Percentiles rank a stretch among this genome's conserved stretches.
Evolutionary conservation across 1,284 basidiomycete species (phyloP).

Genomic region (Coniferiporia sulphurascens): DNA sequence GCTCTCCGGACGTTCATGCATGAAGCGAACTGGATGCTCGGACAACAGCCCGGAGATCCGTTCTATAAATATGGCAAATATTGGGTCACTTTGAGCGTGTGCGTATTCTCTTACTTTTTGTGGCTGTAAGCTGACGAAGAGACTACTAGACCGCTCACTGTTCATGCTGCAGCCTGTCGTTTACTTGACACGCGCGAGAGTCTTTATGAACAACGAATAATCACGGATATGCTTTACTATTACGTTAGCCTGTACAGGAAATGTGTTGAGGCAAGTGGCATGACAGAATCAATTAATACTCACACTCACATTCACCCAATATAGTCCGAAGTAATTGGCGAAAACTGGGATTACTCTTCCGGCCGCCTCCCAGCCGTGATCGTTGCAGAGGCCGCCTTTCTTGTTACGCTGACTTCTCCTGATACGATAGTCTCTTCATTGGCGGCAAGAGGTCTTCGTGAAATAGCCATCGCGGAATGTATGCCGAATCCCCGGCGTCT

Average conservation of each 20-base stretch:
- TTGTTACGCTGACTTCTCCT: slow-evolving; percentile 64
- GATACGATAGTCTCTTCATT: slow-evolving; percentile 60
- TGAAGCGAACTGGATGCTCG: slow-evolving; percentile 42
- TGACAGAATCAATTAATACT: neutral
- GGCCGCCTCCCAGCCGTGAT: slow-evolving; percentile 57
- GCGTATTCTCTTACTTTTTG: slow-evolving; percentile 21
- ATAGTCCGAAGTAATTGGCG: slow-evolving; percentile 16
- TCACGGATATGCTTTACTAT: slow-evolving; percentile 57
- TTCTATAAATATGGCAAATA: slow-evolving; percentile 28
- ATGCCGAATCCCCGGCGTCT: slow-evolving; percentile 44
- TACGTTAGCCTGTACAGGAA: slow-evolving; percentile 52
- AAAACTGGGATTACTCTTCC: slow-evolving; percentile 38
- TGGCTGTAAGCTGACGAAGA: slow-evolving; percentile 4
- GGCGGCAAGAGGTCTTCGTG: slow-evolving; percentile 63
- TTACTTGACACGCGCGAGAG: slow-evolving; percentile 55
- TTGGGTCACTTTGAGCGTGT: slow-evolving; percentile 34
- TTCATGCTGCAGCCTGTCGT: slow-evolving; percentile 53
- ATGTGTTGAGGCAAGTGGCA: slow-evolving; percentile 42
- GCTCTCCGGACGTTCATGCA: slow-evolving; percentile 44
- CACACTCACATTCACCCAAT: neutral
- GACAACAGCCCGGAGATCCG: slow-evolving; percentile 36
- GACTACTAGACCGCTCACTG: slow-evolving; percentile 43
- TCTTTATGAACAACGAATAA: slow-evolving; percentile 57
- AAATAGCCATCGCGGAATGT: slow-evolving; percentile 61
- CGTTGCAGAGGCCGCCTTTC: slow-evolving; percentile 64